Evolutionary conservation across 2,329 filamentous ascomycete species (phyloP).

Genomic region (Pseudocercospora fijiensis): DNA sequence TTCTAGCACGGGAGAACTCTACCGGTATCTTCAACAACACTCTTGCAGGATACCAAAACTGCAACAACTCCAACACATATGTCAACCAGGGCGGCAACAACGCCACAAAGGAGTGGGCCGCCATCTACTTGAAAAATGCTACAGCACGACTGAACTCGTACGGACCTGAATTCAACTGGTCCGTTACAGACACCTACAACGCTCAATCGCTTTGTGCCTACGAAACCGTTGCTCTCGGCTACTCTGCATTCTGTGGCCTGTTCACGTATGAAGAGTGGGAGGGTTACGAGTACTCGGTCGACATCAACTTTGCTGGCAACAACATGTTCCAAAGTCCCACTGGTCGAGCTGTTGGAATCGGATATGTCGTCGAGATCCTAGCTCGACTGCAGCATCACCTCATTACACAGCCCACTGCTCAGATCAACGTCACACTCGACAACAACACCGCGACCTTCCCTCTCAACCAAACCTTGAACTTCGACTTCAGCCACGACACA

Average conservation of each 20-base stretch:
- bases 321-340: constrained; percentile 64
- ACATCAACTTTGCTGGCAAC: constrained; percentile 61
- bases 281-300: constrained; percentile 66
- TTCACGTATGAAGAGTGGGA: constrained; percentile 74
- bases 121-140: constrained; percentile 64
- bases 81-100: constrained; percentile 53
- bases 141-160: constrained; percentile 57
- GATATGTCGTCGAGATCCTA: constrained; percentile 70
- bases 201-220: constrained; percentile 74
- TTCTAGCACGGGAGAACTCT: constrained; percentile 62
- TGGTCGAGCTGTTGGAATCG: constrained; percentile 69
- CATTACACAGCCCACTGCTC: constrained; percentile 44
- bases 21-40: constrained; percentile 60
- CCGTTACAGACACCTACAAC: constrained; percentile 60
- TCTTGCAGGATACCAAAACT: constrained; percentile 65
- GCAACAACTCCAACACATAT: constrained; percentile 58
- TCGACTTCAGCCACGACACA: constrained; percentile 77
- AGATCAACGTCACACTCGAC: constrained; percentile 67
- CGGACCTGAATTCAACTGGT: constrained; percentile 57
- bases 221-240: constrained; percentile 74
- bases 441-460: constrained; percentile 68
- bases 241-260: constrained; percentile 69
- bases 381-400: constrained; percentile 65
- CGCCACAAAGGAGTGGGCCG: constrained; percentile 60
- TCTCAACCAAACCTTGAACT: constrained; percentile 68